Base-by-base conservation (phyloP, 2,329 filamentous ascomycete genomes). In the Penicillium sp. region DNA sequence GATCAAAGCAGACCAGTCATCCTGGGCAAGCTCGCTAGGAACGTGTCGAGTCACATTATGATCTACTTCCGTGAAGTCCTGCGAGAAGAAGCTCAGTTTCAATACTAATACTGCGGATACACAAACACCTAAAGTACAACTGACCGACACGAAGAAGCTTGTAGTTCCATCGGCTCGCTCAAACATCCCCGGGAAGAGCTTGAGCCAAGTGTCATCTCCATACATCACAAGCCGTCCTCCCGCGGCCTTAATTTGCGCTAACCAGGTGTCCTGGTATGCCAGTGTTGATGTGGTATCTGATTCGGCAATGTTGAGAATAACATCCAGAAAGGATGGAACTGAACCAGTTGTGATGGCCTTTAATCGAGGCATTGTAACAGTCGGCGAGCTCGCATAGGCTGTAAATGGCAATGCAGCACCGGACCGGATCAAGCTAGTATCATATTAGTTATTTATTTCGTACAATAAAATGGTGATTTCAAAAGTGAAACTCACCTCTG, bases 61-160 rank as follows among this genome's bases (percentile, higher is more conserved):
- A 76, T 99, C 94, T 61, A 99, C 95, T 78, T 99, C 92, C 47
- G 90, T 95, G 69, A 97, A 99, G 73, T 99, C 94, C 91, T 95
- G 58, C 36, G 31, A 44, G 10, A 42, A 49, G 12, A 56, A 51
- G 30, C 52, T 67, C 59, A 58, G 53, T 54, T 55, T 58, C 40
- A 35, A 52, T 44, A 17, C 14, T 45, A 31, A 43, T 12, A 26
- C 31, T 25, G 25, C 9, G 16, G 14, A 42, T 50, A 41, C n/a
- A 28, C n/a, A 37, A 22, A 25, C 42, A 38, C 49, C 31, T 49
- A 47, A 33, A 26, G 37, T 45, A 53, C 45, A 45, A 84, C 88
- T 80, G 74, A 96, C 91, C 73, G 94, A 91, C 65, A 99, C 94
- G 74, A 97, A 99, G 74, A 99, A 99, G 77, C 93, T 97, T 54